A percentile compares a stretch with the other conserved stretches of the same genome.
phyloP scores from a whole-genome alignment of 305 asterid genomes.

The Striga hermonthica region DNA sequence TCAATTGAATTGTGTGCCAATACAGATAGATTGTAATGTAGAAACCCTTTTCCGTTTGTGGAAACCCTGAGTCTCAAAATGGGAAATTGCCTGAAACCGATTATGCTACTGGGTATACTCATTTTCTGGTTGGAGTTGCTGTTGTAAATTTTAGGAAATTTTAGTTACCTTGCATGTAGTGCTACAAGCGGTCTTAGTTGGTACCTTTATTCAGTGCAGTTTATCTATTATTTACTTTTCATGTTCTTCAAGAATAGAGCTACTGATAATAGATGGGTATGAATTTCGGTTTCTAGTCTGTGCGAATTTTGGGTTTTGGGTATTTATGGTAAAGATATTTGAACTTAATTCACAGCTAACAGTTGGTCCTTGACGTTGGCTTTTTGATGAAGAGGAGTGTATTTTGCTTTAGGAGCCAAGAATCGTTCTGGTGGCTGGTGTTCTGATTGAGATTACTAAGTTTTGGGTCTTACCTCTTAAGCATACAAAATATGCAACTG shows the following conservation, averaged over 20 bases:
- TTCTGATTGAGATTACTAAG: neutral
- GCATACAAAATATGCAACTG: neutral
- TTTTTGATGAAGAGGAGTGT: slow-evolving; percentile 7
- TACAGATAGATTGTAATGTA: neutral
- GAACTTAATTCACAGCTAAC: neutral
- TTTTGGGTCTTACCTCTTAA: slow-evolving; percentile 9
- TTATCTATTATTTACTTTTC: slow-evolving; percentile 1
- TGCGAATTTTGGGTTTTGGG: slow-evolving; percentile 15
- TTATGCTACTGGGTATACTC: neutral
- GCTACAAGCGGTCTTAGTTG: neutral
- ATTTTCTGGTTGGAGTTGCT: slow-evolving; percentile 1
- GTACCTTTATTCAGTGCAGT: slow-evolving; percentile 21
- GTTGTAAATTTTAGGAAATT: slow-evolving; percentile 11
- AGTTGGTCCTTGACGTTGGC: slow-evolving; percentile 4
- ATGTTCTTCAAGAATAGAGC: neutral
- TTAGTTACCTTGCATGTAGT: neutral
- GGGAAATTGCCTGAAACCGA: neutral
- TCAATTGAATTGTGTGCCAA: slow-evolving; percentile 13
- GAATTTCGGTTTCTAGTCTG: neutral
- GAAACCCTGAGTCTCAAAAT: slow-evolving; percentile 25
- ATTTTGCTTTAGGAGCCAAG: slow-evolving; percentile 1
- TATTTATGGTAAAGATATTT: neutral
- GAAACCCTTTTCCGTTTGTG: neutral
- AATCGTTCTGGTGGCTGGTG: no score
- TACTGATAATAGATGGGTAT: no score